Percentiles rank a stretch among this genome's conserved stretches.
These are phyloP conservation scores for Chaetomiaceae sp. DNA, from an alignment of 2,329 filamentous ascomycete genomes.

Conservation along the genomic window DNA sequence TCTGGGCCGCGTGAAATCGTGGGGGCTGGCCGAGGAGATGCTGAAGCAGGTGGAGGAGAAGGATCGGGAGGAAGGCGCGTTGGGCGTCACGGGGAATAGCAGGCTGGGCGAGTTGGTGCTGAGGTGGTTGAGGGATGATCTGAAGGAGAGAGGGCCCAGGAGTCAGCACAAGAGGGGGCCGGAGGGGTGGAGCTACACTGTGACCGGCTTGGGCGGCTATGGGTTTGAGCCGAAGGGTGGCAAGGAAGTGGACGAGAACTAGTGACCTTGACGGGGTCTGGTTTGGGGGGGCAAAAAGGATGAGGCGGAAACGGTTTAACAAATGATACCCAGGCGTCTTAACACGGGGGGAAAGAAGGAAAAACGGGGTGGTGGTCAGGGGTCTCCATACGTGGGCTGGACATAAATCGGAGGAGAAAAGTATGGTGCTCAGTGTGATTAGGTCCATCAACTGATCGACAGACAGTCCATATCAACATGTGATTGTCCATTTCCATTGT, in stretches of 20 bases:
- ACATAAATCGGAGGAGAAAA: not conserved
- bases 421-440: not conserved
- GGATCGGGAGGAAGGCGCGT: constrained; percentile 26
- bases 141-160: constrained; percentile 72
- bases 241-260: constrained; percentile 9
- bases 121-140: constrained; percentile 77
- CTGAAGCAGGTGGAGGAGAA: constrained; percentile 45
- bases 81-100: constrained; percentile 62
- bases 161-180: constrained; percentile 50
- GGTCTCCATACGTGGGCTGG: too few species aligned
- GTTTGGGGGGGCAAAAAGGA: too few species aligned
- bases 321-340: constrained; percentile 30
- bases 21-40: constrained; percentile 69
- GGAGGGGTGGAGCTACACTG: constrained; percentile 61
- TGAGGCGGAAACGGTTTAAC: constrained; percentile 20
- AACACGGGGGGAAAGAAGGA: constrained; percentile 24
- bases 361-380: too few species aligned
- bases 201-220: constrained; percentile 51
- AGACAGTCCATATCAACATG: not conserved
- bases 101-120: constrained; percentile 82
- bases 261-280: too few species aligned
- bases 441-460: constrained; percentile 1
- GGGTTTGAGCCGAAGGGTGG: constrained; percentile 46
- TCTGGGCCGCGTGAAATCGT: constrained; percentile 80
- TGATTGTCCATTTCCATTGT: too few species aligned